phyloP scores from a whole-genome alignment of 345 rosid genomes.

The Euclidium syriacum region DNA sequence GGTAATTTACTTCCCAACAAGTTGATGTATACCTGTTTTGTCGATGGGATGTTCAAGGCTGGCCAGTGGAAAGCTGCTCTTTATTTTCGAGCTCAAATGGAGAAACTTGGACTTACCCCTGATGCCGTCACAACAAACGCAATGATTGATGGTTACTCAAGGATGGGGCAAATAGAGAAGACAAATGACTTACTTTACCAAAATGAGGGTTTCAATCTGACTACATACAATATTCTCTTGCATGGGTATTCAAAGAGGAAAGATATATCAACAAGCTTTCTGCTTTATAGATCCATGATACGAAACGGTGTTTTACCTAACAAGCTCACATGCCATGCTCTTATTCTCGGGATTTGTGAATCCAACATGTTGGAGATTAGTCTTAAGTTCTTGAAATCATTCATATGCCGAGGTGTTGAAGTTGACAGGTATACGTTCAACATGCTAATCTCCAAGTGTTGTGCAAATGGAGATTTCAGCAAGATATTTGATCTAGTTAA shows the following conservation, averaged over 20 bases:
- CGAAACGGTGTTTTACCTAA: conserved; percentile 48
- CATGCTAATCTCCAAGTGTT: conserved; percentile 52
- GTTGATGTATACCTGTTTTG: conserved; percentile 53
- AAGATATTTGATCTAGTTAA: conserved; percentile 49
- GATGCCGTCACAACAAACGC: conserved; percentile 57
- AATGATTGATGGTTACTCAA: conserved; percentile 50
- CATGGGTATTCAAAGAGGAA: conserved; percentile 68
- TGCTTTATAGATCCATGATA: conserved; percentile 44
- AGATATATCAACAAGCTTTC: conserved; percentile 42
- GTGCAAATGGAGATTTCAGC: conserved; percentile 40
- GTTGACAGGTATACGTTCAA: conserved; percentile 51
- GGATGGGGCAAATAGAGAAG: conserved; percentile 55
- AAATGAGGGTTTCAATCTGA: conserved; percentile 44
- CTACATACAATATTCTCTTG: conserved; percentile 69
- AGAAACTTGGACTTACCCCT: conserved; percentile 36
- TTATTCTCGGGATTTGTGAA: conserved; percentile 62
- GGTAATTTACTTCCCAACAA: conserved; percentile 37
- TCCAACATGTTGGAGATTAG: conserved; percentile 57
- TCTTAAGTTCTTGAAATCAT: conserved; percentile 52
- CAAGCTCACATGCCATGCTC: conserved; percentile 58
- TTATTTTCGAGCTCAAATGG: conserved; percentile 44
- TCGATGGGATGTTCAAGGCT: conserved; percentile 67
- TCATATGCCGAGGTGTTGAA: conserved; percentile 44
- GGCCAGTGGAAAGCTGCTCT: conserved; percentile 57
- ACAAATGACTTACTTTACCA: conserved; percentile 38